Base-by-base conservation (phyloP, 2,329 filamentous ascomycete genomes). In the Diaporthe batatas region DNA sequence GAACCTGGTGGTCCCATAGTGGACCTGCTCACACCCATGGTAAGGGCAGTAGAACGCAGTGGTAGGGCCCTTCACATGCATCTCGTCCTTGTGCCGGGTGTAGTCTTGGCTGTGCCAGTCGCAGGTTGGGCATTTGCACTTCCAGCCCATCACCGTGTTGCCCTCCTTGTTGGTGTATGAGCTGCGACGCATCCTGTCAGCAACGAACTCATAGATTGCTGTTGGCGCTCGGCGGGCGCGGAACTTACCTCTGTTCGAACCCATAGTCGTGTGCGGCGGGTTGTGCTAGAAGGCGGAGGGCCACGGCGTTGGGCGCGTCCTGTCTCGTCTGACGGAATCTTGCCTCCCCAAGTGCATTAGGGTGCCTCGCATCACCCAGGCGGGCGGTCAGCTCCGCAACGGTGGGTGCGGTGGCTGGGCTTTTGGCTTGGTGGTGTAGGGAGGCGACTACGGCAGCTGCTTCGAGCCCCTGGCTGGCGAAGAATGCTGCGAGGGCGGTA, bases 161-260 rank as follows among this genome's bases (percentile, higher is more conserved):
- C 42, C 39, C 12, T 21, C 29, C 16, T 12, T 3, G 25, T 47
- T 6, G 4, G 3, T 14, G 7, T 7, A 16, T 2, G 23, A 0
- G 10, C 58, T 47, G 8, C 0, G 7, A 5, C 1, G 39, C 6
- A 18, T 6, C 10, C 7, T 32, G 8, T 64, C 14, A 64, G 39
- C 0, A 32, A 12, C 18, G 21, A 2, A 8, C 6, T 1, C n/a
- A 21, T 44, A 6, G 2, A 2, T 3, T 25, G 16, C 12, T 11
- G 5, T 7, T n/a, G 16, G 39, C 1, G 7, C 4, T 12, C 2
- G 1, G 34, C 11, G 4, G 1, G 34, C 6, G 16, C 10, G 11
- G 18, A 2, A 34, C 39, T 14, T 2, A 47, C 58, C 10, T 39
- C 53, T 34, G 0, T 5, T 25, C n/a, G 12, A 16, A 42, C 2